phyloP scores from a whole-genome alignment of 2,329 filamentous ascomycete species.

The Trichothecium sympodiale region DNA sequence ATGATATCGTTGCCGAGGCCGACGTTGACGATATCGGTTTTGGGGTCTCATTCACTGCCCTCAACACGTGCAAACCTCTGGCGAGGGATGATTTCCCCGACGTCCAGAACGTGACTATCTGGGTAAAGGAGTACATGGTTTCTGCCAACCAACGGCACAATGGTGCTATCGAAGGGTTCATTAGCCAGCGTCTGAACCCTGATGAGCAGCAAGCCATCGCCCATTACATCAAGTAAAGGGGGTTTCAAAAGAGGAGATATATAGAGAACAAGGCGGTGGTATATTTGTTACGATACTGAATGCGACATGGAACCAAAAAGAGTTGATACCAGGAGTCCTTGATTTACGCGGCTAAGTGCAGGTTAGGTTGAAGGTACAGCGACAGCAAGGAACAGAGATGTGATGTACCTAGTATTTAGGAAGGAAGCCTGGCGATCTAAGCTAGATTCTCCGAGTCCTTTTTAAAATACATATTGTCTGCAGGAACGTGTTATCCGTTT shows the following conservation, averaged over 20 bases:
- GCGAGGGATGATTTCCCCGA: conserved; percentile 77
- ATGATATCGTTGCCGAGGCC: conserved; percentile 72
- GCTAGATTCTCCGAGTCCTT: too few species aligned
- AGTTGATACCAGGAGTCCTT: conserved; percentile 1
- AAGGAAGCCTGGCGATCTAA: too few species aligned
- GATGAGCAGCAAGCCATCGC: conserved; percentile 45
- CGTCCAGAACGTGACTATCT: conserved; percentile 68
- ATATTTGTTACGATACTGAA: not conserved
- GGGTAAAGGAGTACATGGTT: conserved; percentile 71
- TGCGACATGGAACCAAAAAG: not conserved
- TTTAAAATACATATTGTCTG: too few species aligned
- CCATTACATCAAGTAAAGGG: conserved; percentile 32
- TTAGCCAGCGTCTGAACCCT: conserved; percentile 56
- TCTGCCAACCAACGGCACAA: conserved; percentile 63
- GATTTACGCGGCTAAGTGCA: not conserved
- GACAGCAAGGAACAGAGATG: not conserved
- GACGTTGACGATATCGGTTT: conserved; percentile 94
- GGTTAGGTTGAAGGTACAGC: too few species aligned
- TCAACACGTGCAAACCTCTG: conserved; percentile 77
- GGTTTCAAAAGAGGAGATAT: not conserved
- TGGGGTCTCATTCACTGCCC: conserved; percentile 83
- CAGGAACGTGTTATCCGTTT: too few species aligned
- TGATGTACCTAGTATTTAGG: not conserved
- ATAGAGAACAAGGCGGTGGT: not conserved
- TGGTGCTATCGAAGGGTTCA: conserved; percentile 60